Conservation (phyloP, 331 rosid genomes). For the Phaseolus coccineus region DNA sequence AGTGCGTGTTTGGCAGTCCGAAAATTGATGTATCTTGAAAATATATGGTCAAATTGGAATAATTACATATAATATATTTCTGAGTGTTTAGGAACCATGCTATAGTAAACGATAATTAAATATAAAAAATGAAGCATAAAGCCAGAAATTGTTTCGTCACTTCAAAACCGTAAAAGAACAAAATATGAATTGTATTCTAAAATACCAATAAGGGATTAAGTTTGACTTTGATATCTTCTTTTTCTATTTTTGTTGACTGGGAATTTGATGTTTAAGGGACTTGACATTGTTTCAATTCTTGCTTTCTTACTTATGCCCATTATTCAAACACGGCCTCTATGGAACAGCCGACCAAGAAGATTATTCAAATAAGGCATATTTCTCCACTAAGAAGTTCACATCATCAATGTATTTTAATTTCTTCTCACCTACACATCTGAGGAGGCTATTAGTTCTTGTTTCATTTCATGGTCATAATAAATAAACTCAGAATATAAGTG, state of each 20-base stretch:
- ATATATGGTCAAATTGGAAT: not conserved
- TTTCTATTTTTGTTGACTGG: constrained; percentile 32
- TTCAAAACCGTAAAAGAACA: constrained; percentile 19
- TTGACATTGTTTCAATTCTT: constrained; percentile 21
- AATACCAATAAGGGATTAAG: constrained; percentile 9
- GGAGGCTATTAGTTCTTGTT: constrained; percentile 9
- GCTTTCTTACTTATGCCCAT: constrained; percentile 7
- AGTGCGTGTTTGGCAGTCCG: not conserved
- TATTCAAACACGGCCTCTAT: constrained; percentile 28
- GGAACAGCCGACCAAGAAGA: constrained; percentile 17
- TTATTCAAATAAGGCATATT: constrained; percentile 15
- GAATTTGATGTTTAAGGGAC: constrained; percentile 9
- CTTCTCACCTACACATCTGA: not conserved
- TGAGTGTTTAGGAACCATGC: not conserved
- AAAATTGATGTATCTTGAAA: not conserved
- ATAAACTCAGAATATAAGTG: not conserved
- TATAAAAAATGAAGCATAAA: not conserved
- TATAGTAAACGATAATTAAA: constrained; percentile 3
- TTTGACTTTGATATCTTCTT: constrained; percentile 33
- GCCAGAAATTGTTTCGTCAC: not conserved
- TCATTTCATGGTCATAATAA: constrained; percentile 37
- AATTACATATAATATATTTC: no score
- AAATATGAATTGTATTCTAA: constrained; percentile 22
- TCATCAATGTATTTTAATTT: constrained; percentile 16
- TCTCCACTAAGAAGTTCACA: constrained; percentile 16